Percentiles rank a stretch among this genome's conserved stretches.
phyloP scores from a whole-genome alignment of 768 basidiomycete species.

The Cantharellus cinnabarinus region DNA sequence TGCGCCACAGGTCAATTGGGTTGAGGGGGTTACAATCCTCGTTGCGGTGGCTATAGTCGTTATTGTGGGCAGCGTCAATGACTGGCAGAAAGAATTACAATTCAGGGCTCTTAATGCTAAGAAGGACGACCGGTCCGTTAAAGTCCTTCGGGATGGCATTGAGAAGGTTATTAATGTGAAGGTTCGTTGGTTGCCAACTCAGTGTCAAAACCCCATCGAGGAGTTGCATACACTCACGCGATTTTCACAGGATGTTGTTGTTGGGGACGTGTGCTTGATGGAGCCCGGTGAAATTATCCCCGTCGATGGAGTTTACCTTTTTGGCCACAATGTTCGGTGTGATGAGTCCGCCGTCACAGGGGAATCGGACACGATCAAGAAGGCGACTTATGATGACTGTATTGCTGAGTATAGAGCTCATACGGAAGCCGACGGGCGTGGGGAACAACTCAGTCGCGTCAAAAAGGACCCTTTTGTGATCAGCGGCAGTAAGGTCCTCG shows the following conservation, averaged over 20 bases:
- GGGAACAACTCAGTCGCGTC: slow-evolving; percentile 14
- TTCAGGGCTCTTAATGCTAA: slow-evolving; percentile 83
- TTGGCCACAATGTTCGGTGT: slow-evolving; percentile 83
- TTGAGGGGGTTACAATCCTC: slow-evolving; percentile 51
- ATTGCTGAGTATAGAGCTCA: slow-evolving; percentile 26
- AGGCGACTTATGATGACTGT: slow-evolving; percentile 59
- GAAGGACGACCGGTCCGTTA: slow-evolving; percentile 83
- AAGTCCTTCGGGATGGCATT: slow-evolving; percentile 52
- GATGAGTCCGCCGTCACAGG: slow-evolving; percentile 95
- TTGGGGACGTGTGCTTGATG: slow-evolving; percentile 78
- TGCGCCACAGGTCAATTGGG: slow-evolving; percentile 83
- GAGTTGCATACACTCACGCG: not conserved
- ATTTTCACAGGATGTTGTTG: slow-evolving; percentile 56
- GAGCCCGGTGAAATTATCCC: slow-evolving; percentile 95
- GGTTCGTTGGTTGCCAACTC: slow-evolving; percentile 18
- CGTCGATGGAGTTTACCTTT: slow-evolving; percentile 85
- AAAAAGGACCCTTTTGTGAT: slow-evolving; percentile 87
- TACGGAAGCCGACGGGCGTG: slow-evolving; percentile 12
- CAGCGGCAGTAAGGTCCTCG: slow-evolving; percentile 80
- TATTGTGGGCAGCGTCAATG: slow-evolving; percentile 82
- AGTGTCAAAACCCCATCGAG: too few species aligned
- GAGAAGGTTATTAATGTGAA: slow-evolving; percentile 67
- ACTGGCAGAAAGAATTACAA: slow-evolving; percentile 97
- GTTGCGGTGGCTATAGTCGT: slow-evolving; percentile 30
- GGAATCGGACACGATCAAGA: slow-evolving; percentile 89